Conservation (phyloP, 1,284 basidiomycete genomes). For the Termitomyces sp. region DNA sequence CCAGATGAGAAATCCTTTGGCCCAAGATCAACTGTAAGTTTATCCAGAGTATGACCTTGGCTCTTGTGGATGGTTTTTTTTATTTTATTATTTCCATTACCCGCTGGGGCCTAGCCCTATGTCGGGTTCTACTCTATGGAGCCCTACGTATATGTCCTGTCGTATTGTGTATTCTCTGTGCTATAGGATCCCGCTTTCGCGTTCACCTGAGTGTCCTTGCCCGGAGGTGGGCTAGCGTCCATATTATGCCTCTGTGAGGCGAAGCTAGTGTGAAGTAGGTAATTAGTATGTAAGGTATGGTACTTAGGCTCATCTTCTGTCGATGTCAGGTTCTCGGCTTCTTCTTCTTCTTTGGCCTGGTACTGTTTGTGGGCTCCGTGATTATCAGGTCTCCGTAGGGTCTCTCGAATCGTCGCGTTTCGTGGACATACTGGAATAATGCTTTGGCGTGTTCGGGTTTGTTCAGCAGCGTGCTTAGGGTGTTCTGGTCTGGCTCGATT, state of each 20-base stretch:
- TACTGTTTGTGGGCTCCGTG: not conserved
- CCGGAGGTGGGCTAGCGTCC: not conserved
- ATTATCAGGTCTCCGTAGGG: not conserved
- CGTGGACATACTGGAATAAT: not conserved
- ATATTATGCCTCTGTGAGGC: not conserved
- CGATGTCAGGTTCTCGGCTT: not conserved
- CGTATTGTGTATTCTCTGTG: too few relatives aligned
- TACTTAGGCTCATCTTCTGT: too few relatives aligned
- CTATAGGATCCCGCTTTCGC: too few relatives aligned
- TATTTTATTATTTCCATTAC: not conserved
- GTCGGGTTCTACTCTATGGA: not conserved
- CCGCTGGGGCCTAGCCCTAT: not conserved
- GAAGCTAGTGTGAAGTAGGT: not conserved
- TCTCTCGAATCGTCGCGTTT: not conserved
- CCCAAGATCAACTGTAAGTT: too few relatives aligned
- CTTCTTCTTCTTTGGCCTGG: not conserved
- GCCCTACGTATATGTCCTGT: not conserved
- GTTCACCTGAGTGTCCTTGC: not conserved
- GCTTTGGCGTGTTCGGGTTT: not conserved
- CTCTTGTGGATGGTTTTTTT: constrained; percentile 26
- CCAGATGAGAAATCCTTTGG: too few relatives aligned
- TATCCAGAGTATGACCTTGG: too few relatives aligned
- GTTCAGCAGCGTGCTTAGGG: not conserved
- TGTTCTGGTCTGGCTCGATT: not conserved
- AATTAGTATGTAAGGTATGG: not conserved